These are phyloP conservation scores for Mucor ambiguus DNA, from an alignment of 371 early-diverging fungal genomes.

Conservation along the genomic window DNA sequence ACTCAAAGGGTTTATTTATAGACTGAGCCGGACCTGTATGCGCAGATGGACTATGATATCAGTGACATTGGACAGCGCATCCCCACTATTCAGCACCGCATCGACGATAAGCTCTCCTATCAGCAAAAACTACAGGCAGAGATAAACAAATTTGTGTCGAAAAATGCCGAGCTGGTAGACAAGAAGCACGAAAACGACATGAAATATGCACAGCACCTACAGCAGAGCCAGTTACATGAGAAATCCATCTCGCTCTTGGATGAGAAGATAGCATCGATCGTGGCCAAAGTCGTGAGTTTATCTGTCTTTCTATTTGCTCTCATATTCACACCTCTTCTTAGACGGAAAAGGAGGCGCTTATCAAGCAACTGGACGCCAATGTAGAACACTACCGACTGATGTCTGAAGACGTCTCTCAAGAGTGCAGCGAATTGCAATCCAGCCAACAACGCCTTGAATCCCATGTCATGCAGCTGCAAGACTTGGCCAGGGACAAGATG, in stretches of 20 bases:
- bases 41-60: conserved; percentile 6
- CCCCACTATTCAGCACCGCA: not conserved
- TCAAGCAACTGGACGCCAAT: not conserved
- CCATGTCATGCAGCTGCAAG: not conserved
- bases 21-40: conserved; percentile 4
- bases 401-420: not conserved
- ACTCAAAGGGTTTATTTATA: not conserved
- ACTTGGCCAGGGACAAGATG: conserved; percentile 1
- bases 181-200: not conserved
- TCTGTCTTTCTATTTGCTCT: not conserved
- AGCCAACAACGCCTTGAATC: not conserved
- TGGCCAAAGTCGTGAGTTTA: conserved; percentile 1
- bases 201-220: not conserved
- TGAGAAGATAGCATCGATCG: conserved; percentile 4
- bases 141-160: not conserved
- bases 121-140: not conserved
- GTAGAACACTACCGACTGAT: not conserved
- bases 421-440: not conserved
- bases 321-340: not conserved
- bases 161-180: not conserved
- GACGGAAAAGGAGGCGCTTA: not conserved
- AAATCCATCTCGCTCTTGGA: not conserved
- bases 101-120: not conserved
- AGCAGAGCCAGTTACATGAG: not conserved
- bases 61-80: not conserved